Conservation (phyloP, 768 basidiomycete genomes). For the Aureoboletus auriporus region DNA sequence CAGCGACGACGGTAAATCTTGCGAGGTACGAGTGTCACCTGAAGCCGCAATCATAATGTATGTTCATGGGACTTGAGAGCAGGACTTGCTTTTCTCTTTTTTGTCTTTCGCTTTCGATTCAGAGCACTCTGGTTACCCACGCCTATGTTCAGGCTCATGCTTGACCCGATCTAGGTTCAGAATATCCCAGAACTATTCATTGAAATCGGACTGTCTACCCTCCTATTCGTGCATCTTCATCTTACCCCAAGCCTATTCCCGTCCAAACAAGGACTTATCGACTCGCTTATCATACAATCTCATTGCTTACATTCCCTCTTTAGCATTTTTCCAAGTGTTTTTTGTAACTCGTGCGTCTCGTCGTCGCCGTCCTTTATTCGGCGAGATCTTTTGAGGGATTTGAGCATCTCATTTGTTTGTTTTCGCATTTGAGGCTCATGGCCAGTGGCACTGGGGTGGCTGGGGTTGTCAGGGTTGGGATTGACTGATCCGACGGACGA, state of each 20-base stretch:
- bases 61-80: slow-evolving; percentile 6
- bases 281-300: slow-evolving; percentile 28
- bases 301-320: slow-evolving; percentile 26
- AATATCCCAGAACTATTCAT: slow-evolving; percentile 22
- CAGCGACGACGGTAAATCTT: slow-evolving; percentile 50
- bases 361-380: slow-evolving; percentile 7
- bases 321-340: slow-evolving; percentile 9
- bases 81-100: slow-evolving; percentile 2
- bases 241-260: slow-evolving; percentile 19
- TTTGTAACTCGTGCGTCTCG: slow-evolving; percentile 11
- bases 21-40: slow-evolving; percentile 11
- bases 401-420: slow-evolving; percentile 3
- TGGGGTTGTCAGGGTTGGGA: neutral
- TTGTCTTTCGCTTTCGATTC: neutral
- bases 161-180: slow-evolving; percentile 25
- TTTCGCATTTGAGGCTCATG: slow-evolving; percentile 2
- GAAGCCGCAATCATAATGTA: neutral
- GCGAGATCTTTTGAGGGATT: slow-evolving; percentile 1
- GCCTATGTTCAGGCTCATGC: slow-evolving; percentile 4
- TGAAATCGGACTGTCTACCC: slow-evolving; percentile 18
- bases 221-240: slow-evolving; percentile 20
- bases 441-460: neutral
- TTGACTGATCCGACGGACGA: slow-evolving; percentile 11
- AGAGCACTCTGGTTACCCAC: slow-evolving; percentile 5
- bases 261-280: slow-evolving; percentile 21